Evolutionary conservation across 352 stramenopile genomes (phyloP), one percentile per base, ranked within the genome.

Genomic region (Phytophthora nicotianae): DNA sequence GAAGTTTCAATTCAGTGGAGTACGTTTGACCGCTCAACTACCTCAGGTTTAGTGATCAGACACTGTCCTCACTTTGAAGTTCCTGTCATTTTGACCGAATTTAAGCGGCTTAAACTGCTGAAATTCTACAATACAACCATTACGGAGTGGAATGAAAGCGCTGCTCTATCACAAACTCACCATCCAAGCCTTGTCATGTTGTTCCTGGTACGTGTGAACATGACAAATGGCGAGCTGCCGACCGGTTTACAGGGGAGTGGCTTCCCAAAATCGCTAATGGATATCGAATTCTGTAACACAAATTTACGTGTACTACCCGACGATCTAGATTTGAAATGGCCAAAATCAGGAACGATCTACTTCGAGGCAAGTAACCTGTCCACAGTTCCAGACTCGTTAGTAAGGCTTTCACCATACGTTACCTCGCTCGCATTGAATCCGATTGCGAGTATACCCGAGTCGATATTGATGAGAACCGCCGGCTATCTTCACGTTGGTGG

Each of bases 91-190:
- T 54, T 86, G 14, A 46, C 40, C 1, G 46, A 76, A 19, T 58
- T 86, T 29, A 68, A 72, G 14, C 27, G 55, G 10, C 38, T 89
- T 16, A 72, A 72, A 10, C 17, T 50, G 7, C 10, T 70, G 7
- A 65, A 65, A 7, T 41, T 86, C 16, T 82, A 80, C 68, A 75
- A 83, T n/a, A 73, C 66, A 0, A 72, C 52, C 0, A 58, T 85
- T 21, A 38, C 32, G 0, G 42, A 41, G 10, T 85, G 72, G 74
- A 49, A 53, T 7, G 42, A 56, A 11, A 46, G 43, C n/a, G 70
- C 72, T 16, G 68, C 68, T 0, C 37, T 82, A 11, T 69, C 63
- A 9, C 38, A 62, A 17, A 24, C 14, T 0, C 17, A 64, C 8
- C 69, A 86, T 26, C 68, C 65, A n/a, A 48, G 52, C 5, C 37